Conservation (phyloP, 306 rosid species). For the Neltuma alba region DNA sequence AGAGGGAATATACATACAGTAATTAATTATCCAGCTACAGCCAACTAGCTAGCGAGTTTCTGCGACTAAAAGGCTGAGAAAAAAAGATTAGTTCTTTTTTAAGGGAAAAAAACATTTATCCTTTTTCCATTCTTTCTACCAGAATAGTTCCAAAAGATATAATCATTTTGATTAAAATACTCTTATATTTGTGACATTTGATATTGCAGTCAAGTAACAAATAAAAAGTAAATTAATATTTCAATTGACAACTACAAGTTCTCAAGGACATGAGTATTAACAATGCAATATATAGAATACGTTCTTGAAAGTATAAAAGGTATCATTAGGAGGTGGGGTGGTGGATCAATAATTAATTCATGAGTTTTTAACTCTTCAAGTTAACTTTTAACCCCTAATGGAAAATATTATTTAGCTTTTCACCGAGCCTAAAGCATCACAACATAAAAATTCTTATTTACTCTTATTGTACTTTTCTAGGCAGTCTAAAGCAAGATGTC, state of each 20-base stretch:
- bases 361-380: background rate
- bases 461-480: slow-evolving; percentile 39
- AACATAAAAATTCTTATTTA: slow-evolving; percentile 27
- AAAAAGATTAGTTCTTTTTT: too few relatives aligned
- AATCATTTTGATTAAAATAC: background rate
- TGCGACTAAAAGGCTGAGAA: background rate
- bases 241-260: background rate
- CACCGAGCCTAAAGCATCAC: slow-evolving; percentile 38
- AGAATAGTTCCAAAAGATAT: background rate
- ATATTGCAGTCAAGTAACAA: background rate
- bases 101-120: background rate
- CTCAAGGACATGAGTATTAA: background rate
- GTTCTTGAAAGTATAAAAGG: background rate
- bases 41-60: too few relatives aligned
- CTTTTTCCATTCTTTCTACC: background rate
- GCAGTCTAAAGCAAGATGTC: slow-evolving; percentile 46
- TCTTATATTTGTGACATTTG: background rate
- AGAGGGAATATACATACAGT: too few relatives aligned
- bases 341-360: background rate
- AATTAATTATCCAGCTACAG: too few relatives aligned
- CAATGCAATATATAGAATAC: background rate
- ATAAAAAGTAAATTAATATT: background rate
- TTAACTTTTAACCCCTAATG: slow-evolving; percentile 41
- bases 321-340: background rate
- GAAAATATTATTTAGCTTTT: slow-evolving; percentile 41